A percentile compares a stretch with the other conserved stretches of the same genome.
These are phyloP conservation scores for Rhodotorula sp. DNA, from an alignment of 1,284 basidiomycete species.

Conservation along the genomic window DNA sequence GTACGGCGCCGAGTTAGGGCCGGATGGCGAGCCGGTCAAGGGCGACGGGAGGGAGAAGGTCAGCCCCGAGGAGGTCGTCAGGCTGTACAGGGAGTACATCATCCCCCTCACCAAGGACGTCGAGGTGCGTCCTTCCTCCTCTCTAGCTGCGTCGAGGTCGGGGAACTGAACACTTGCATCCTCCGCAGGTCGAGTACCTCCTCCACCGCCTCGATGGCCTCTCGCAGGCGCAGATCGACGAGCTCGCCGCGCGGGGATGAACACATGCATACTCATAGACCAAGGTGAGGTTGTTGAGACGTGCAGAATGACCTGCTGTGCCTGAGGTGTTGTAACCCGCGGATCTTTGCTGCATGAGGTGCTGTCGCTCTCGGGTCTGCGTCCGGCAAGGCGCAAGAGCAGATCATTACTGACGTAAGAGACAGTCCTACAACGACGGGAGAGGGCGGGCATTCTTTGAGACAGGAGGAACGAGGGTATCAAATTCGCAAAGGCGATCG, in stretches of 20 bases:
- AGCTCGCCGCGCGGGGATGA: conserved; percentile 53
- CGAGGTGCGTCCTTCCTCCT: conserved; percentile 66
- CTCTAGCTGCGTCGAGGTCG: background rate
- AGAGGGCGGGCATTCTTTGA: too few species aligned
- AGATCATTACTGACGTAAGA: too few species aligned
- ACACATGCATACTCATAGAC: background rate
- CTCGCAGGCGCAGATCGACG: conserved; percentile 74
- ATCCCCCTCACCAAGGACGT: conserved; percentile 98
- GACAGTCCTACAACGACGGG: too few species aligned
- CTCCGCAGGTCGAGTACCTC: conserved; percentile 81
- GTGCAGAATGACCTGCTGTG: too few species aligned
- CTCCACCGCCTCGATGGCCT: conserved; percentile 79
- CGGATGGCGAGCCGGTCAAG: conserved; percentile 63
- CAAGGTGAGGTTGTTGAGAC: too few species aligned
- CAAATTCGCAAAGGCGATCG: too few species aligned
- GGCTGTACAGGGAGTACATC: conserved; percentile 89
- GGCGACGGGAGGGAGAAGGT: conserved; percentile 57
- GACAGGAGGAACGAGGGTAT: too few species aligned
- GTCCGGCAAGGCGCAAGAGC: too few species aligned
- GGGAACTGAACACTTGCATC: too few species aligned
- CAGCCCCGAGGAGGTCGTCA: conserved; percentile 88
- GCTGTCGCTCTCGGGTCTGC: too few species aligned
- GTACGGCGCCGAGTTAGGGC: conserved; percentile 87
- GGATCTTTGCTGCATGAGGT: too few species aligned
- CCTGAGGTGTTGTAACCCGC: too few species aligned